A percentile compares a stretch with the other conserved stretches of the same genome.
Conservation (phyloP, 805 yeast species). For the Yarrowia divulgata region DNA sequence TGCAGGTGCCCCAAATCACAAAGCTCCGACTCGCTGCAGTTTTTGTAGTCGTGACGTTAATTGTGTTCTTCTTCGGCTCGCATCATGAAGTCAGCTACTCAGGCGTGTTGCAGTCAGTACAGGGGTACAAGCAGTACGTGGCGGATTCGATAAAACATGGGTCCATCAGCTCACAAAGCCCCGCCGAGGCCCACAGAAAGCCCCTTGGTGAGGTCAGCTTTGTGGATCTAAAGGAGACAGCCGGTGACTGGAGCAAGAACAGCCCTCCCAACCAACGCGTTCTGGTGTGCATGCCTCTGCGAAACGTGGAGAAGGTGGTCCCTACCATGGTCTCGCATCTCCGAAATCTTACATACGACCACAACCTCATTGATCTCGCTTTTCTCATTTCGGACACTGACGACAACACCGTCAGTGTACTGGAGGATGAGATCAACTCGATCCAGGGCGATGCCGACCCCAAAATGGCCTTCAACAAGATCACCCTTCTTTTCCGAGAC, state of each 20-base stretch:
- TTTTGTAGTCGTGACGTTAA: conserved; percentile 3
- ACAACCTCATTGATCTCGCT: conserved; percentile 81
- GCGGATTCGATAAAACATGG: conserved; percentile 36
- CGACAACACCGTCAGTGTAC: conserved; percentile 80
- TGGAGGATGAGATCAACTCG: conserved; percentile 62
- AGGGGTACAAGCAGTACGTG: conserved; percentile 31
- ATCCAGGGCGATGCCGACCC: conserved; percentile 72
- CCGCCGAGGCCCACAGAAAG: conserved; percentile 29
- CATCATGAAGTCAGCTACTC: conserved; percentile 13
- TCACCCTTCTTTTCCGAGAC: conserved; percentile 86
- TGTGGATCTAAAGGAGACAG: conserved; percentile 71
- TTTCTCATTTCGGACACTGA: conserved; percentile 89
- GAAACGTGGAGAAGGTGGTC: conserved; percentile 73
- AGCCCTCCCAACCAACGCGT: conserved; percentile 69
- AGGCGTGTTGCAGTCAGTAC: conserved; percentile 10
- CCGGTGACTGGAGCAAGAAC: conserved; percentile 75
- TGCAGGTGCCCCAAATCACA: conserved; percentile 23
- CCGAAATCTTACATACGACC: conserved; percentile 83
- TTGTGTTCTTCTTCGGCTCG: conserved; percentile 19
- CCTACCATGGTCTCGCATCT: conserved; percentile 88
- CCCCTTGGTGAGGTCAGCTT: conserved; percentile 56
- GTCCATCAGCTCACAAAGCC: conserved; percentile 19
- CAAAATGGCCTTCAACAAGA: conserved; percentile 72
- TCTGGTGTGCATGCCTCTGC: conserved; percentile 82
- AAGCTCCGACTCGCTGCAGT: conserved; percentile 9